Base-by-base conservation (phyloP, 192 early-diverging fungal genomes). In the Coemansia reversa region DNA sequence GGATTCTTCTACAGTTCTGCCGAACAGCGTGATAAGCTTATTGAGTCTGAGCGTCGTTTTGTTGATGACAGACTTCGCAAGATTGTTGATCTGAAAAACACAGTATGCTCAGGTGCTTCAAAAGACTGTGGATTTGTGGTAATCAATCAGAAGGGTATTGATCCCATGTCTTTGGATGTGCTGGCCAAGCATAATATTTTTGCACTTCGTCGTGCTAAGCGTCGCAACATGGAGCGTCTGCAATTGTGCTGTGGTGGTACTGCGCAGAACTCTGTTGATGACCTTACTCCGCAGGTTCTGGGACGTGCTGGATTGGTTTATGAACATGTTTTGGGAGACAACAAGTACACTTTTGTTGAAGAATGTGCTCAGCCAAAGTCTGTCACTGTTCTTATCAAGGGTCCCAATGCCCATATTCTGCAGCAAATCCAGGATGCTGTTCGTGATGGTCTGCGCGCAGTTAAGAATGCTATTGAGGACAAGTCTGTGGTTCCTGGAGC, bases 111-210 rank as follows among this genome's bases (percentile, higher is more conserved):
- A 45, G 90, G 88, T 20, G 85, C 80, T 39, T 85, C 91, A 72
- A 87, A 90, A 64, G 73, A 84, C 53, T 90, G 92, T 75, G 91
- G 93, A 45, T 99, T 99, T 75, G 93, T 98, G 19, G 83, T 99
- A 48, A 89, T 99, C 76, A 99, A 99, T 86, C 97, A 99, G 75
- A 99, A 99, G 87, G 97, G 97, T 55, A 95, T 99, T 64, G 97
- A 99, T 69, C 97, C 97, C 22, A 83, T 99, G 54, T 95, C 94
- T 61, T 84, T 99, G 56, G 97, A 99, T 81, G 85, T 98, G 22
- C 84, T 99, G 67, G 93, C 93, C 65, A 98, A 98, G 86, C 88
- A 98, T 70, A 86, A 86, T 58, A 98, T 99, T 76, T 70, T 99
- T 50, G 96, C 94, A 9, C 84, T 99, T 45, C 89, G 97, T 58